Evolutionary conservation across 225 moss, liverwort and hornwort species (phyloP), one percentile per base, ranked within the genome.

Genomic region (Thuidium tamariscinum): DNA sequence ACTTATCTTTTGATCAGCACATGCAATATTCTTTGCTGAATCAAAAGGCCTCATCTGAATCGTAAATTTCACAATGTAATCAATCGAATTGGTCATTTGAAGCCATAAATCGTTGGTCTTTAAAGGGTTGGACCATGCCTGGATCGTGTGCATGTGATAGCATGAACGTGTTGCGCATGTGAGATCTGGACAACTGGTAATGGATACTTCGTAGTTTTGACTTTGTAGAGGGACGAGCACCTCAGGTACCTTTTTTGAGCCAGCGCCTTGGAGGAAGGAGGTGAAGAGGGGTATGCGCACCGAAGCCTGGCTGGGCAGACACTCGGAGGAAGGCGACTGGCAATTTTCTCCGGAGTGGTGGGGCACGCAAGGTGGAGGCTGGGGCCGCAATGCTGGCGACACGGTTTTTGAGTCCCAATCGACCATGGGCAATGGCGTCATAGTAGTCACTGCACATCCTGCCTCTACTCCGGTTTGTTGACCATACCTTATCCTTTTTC

Each of bases 291-390:
- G 88, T 39, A 76, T 92, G 73, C 88, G 86, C 84, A 86, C 88
- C 37, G 91, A 93, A 56, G 89, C 91, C 26, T 89, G 91, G 85
- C 37, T 94, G 65, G 91, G 90, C 60, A 92, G 92, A 81, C 91
- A 78, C 27, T 83, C 87, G 46, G 95, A 95, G 77, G 95, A 95
- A 81, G 95, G 98, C 76, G 93, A 95, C 86, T 98, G 98, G 98
- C 93, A 88, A 52, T 94, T 85, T 82, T 98, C 98, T 61, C 95
- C 98, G 7, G 98, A 98, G 86, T 98, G 98, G 98, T 98, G 96
- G 96, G 98, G 98, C 83, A 94, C 93, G 55, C 98, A 98, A 70
- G 95, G 90, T 78, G 95, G 95, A 76, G 92, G 98, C 83, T 98
- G 98, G 98, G 98, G 98, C 65, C 95, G 89, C 64, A 89, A 92